Evolutionary conservation across 768 basidiomycete species (phyloP), one percentile per base, ranked within the genome.

Genomic region (Cystofilobasidium macerans): DNA sequence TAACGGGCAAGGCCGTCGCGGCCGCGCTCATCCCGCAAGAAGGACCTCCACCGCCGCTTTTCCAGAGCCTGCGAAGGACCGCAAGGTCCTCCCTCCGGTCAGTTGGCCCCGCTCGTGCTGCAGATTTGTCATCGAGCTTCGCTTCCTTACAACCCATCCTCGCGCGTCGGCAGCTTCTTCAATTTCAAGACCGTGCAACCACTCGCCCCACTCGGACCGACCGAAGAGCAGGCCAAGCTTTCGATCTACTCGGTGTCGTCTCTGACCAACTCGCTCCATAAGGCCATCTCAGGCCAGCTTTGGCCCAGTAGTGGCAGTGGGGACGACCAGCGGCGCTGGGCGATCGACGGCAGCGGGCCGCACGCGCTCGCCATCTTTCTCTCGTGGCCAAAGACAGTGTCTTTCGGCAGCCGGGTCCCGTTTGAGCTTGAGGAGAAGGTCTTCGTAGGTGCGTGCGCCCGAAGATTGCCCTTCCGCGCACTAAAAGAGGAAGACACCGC

Each of bases 401-500:
- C 51, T 3, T 16, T 9, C 51, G 51, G 51, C 51, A 30, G 51
- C 11, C 33, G 57, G 12, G 35, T 24, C 22, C 6, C 47, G 6
- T 65, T 58, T 24, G 43, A 65, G 33, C 57, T 65, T 22, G 57
- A 58, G 42, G 64, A 65, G 57, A 32, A 32, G 33, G 40, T 65
- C 45, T 65, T 48, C 54, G 36, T 59, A 35, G 64, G 64, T 59
- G 24, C 40, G 64, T 57, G 35, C 38, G 33, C n/a, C n/a, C n/a
- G n/a, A n/a, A n/a, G n/a, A n/a, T n/a, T n/a, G n/a, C n/a, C n/a
- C n/a, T n/a, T n/a, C n/a, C n/a, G n/a, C n/a, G n/a, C n/a, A n/a
- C n/a, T n/a, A n/a, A n/a, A n/a, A n/a, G 48, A 16, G 8, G 1
- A 42, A 20, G 14, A 40, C 24, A n/a, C 36, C 32, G 22, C 9